Evolutionary conservation across 345 rosid species (phyloP).

Genomic region (Firmiana major): DNA sequence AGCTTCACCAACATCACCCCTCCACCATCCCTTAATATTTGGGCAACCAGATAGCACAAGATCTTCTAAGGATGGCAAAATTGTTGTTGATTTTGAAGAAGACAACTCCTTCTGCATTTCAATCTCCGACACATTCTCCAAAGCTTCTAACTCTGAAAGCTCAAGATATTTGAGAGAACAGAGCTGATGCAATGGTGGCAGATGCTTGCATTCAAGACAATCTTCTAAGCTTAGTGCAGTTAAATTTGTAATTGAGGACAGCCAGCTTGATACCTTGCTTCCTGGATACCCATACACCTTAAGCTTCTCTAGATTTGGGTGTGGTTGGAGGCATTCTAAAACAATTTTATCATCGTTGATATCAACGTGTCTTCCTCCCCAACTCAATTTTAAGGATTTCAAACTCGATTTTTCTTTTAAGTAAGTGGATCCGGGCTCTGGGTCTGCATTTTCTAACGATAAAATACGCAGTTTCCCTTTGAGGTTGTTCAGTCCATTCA

Average conservation of each 20-base stretch:
- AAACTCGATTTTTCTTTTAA: not conserved
- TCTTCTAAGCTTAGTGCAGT: not conserved
- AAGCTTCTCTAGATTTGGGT: not conserved
- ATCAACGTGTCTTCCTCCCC: no score
- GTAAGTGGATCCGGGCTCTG: not conserved
- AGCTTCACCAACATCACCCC: not conserved
- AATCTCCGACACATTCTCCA: not conserved
- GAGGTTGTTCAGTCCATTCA: no score
- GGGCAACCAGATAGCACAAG: rapidly evolving
- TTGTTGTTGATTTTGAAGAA: not conserved
- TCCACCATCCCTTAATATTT: not conserved
- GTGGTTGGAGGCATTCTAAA: not conserved
- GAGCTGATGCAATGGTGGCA: not conserved
- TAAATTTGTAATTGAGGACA: not conserved
- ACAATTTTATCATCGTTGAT: no score
- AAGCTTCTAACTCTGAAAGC: not conserved
- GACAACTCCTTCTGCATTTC: not conserved
- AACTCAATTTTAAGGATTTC: not conserved
- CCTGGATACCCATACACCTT: not conserved
- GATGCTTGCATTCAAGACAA: not conserved
- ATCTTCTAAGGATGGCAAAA: not conserved
- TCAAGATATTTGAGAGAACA: not conserved
- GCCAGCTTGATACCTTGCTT: not conserved
- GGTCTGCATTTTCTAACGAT: no score
- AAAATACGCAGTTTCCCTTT: no score